Base-by-base conservation (phyloP, 768 basidiomycete genomes). In the Hysterangium stoloniferum region DNA sequence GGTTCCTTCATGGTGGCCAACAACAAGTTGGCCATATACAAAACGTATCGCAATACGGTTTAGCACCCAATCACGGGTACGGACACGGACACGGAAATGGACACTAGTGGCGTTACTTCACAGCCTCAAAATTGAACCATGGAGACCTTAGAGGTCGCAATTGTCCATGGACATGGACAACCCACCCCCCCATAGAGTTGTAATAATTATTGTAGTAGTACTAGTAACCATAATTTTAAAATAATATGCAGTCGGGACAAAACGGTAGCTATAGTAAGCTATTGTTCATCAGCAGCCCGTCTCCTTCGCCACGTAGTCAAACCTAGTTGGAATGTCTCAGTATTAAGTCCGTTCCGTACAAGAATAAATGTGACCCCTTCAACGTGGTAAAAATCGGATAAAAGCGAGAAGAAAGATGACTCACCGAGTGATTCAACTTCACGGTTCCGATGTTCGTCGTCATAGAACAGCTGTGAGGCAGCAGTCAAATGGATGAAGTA, bases 351-450 rank as follows among this genome's bases (percentile, higher is more conserved):
- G 19, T 70, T 63, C 2, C 68, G 64, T 4, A 88, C 84, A n/a
- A 85, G 76, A 48, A 77, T 70, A 66, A 95, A 92, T 0, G 86
- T 90, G 2, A 94, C 88, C 2, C 92, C 89, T 80, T 15, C n/a
- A 48, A 37, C 8, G 20, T 36, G 34, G 11, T 19, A 19, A 35
- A 11, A 35, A 19, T 19, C 12, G 31, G 32, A 17, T 47, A 15
- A 13, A 15, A 37, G 17, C 25, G 43, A 15, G 13, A 17, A 35
- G 32, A 42, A 33, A 53, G 19, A 48, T 24, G 27, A 37, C 52
- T 36, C 20, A 77, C 82, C 82, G 2, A 83, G 68, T 29, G 70
- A 64, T 59, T 77, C 82, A 0, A 85, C 82, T 55, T 83, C 80
- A 31, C 68, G 68, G 57, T 83, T 84, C 22, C 83, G 66, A 41